Conservation (phyloP, 345 rosid species). For the Camelina hispida region DNA sequence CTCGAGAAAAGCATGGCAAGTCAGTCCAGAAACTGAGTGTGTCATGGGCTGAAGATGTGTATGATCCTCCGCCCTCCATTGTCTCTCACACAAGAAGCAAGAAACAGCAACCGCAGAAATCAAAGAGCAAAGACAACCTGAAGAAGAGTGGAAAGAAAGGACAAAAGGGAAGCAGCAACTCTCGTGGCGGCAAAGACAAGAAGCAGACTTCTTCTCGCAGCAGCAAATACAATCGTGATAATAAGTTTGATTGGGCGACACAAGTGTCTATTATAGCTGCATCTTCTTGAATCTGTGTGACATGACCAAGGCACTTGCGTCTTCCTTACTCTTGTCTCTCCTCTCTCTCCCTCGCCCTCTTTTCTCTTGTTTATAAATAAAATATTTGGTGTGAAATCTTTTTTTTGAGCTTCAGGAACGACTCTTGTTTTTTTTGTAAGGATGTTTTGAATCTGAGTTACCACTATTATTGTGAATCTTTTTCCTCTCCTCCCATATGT, state of each 20-base stretch:
- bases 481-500: background rate
- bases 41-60: conserved; percentile 91
- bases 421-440: background rate
- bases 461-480: background rate
- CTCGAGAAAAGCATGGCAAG: conserved; percentile 67
- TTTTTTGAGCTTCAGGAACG: conserved; percentile 22
- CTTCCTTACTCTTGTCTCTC: background rate
- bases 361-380: conserved; percentile 31
- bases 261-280: conserved; percentile 61
- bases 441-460: background rate
- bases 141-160: conserved; percentile 81
- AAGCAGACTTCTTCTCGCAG: conserved; percentile 52
- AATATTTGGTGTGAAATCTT: conserved; percentile 11
- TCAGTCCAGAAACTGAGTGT: conserved; percentile 57
- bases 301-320: conserved; percentile 19
- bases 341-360: background rate
- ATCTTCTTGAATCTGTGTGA: conserved; percentile 50
- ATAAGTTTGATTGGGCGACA: conserved; percentile 37
- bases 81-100: conserved; percentile 63
- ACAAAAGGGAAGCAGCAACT: conserved; percentile 64
- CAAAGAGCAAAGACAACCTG: conserved; percentile 54
- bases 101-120: conserved; percentile 56
- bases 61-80: conserved; percentile 81
- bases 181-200: conserved; percentile 63
- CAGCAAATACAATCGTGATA: conserved; percentile 47